phyloP scores from a whole-genome alignment of 257 asterid genomes.

The Osmanthus fragrans region DNA sequence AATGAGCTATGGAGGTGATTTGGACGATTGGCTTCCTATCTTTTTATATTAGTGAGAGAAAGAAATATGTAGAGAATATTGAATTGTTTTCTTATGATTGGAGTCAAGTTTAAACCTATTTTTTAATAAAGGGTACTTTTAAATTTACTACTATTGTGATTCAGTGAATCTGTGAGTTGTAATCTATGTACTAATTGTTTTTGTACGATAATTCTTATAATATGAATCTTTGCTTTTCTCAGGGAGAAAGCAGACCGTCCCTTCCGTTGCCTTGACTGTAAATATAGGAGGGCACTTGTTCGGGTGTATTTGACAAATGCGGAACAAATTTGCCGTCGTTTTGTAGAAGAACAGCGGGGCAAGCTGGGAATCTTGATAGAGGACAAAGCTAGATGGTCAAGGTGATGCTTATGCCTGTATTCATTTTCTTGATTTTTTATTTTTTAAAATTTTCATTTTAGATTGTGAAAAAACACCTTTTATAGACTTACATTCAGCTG shows the following conservation, averaged over 20 bases:
- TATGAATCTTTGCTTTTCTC: conserved; percentile 24
- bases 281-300: conserved; percentile 89
- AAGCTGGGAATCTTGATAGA: conserved; percentile 39
- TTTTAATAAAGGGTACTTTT: neutral
- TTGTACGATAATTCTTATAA: neutral
- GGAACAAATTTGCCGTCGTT: conserved; percentile 36
- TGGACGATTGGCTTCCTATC: neutral
- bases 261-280: conserved; percentile 85
- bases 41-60: neutral
- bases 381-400: conserved; percentile 43
- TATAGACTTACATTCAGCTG: neutral
- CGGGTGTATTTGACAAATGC: conserved; percentile 52
- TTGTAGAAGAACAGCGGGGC: conserved; percentile 33
- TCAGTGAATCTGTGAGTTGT: neutral
- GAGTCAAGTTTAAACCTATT: neutral
- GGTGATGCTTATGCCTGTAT: conserved; percentile 20
- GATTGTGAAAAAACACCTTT: neutral
- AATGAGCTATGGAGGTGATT: neutral
- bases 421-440: neutral
- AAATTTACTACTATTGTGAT: neutral
- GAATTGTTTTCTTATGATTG: neutral
- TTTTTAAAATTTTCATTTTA: neutral
- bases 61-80: neutral
- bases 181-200: conserved; percentile 6
- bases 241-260: conserved; percentile 93